Evolutionary conservation across 2,329 filamentous ascomycete species (phyloP), one percentile per base, ranked within the genome.

Genomic region (Aspergillus pseudoglaucus): DNA sequence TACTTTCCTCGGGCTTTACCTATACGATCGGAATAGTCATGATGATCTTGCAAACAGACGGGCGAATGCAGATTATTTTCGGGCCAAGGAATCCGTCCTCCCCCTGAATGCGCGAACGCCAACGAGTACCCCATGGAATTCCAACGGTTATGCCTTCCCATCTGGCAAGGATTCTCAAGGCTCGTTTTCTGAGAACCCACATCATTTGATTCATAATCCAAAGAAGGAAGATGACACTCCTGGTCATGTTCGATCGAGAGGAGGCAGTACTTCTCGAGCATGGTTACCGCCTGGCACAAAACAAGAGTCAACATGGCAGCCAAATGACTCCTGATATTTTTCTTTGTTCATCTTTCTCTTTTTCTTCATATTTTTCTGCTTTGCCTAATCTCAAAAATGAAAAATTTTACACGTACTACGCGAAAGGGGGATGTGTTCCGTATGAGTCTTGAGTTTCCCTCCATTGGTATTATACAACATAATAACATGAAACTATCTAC

Each of bases 1-100:
- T 41, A 98, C 93, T 0, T 95, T 96, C 63, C 60, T 95, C 25
- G 93, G 93, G 0, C 77, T 98, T 12, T 98, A 97, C 65, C 79
- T 98, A 37, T 98, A 98, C 68, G 93, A 98, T 68, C 84, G 93
- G 51, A 95, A 89, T 15, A 90, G 83, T 61, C 86, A 94, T 63
- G 86, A 86, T 57, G 89, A 88, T 61, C 90, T 90, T 65, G 90
- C 88, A 30, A 90, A 97, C 64, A 84, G 85, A 57, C 84, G 85
- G 55, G 89, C 88, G 3, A 76, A 76, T 49, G 69, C 75, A 6
- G 69, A 79, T 54, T 83, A 85, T 56, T 80, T 83, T 59, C 80
- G 88, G 61, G 77, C 78, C 22, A 73, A 75, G 30, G 75, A 78
- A 8, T 75, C 83, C 2, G 67, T 95, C 14, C 73, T 95, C 23